A percentile compares a stretch with the other conserved stretches of the same genome.
These are phyloP conservation scores for Trichosanthes cucumerina DNA, from an alignment of 306 rosid species.

Conservation along the genomic window DNA sequence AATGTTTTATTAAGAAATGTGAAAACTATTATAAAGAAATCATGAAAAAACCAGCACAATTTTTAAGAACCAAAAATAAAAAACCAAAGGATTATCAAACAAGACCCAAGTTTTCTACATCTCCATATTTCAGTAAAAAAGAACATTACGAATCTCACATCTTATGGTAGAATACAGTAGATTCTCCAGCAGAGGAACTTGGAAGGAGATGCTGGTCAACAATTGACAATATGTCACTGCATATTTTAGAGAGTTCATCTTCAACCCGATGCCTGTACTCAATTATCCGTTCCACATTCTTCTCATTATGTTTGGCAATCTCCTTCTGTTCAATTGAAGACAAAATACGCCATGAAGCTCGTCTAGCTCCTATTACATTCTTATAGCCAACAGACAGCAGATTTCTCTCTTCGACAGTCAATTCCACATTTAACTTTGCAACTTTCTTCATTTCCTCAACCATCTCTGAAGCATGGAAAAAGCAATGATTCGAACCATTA, in stretches of 20 bases:
- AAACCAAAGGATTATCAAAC: too few species aligned
- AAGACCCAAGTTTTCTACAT: background rate
- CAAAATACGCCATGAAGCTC: slow-evolving; percentile 36
- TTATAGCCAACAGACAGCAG: slow-evolving; percentile 33
- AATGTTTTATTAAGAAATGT: too few species aligned
- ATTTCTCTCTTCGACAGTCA: slow-evolving; percentile 34
- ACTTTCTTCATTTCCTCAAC: slow-evolving; percentile 37
- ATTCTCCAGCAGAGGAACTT: slow-evolving; percentile 28
- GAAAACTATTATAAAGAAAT: too few species aligned
- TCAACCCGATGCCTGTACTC: slow-evolving; percentile 31
- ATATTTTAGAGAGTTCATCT: slow-evolving; percentile 30
- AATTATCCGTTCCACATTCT: slow-evolving; percentile 24
- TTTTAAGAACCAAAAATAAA: too few species aligned
- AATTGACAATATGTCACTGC: slow-evolving; percentile 26
- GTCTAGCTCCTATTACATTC: slow-evolving; percentile 34
- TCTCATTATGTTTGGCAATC: slow-evolving; percentile 25
- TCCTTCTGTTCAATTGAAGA: slow-evolving; percentile 40
- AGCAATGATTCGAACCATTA: background rate
- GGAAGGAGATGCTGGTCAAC: slow-evolving; percentile 35
- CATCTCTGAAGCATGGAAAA: slow-evolving; percentile 24
- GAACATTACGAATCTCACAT: slow-evolving; percentile 18
- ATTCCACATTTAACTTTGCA: slow-evolving; percentile 30
- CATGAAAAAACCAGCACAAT: too few species aligned
- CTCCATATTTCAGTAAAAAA: background rate
- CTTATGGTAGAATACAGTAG: slow-evolving; percentile 28